A percentile compares a stretch with the other conserved stretches of the same genome.
These are phyloP conservation scores for Eutrema heterophyllum DNA, from an alignment of 345 rosid genomes.

Conservation along the genomic window DNA sequence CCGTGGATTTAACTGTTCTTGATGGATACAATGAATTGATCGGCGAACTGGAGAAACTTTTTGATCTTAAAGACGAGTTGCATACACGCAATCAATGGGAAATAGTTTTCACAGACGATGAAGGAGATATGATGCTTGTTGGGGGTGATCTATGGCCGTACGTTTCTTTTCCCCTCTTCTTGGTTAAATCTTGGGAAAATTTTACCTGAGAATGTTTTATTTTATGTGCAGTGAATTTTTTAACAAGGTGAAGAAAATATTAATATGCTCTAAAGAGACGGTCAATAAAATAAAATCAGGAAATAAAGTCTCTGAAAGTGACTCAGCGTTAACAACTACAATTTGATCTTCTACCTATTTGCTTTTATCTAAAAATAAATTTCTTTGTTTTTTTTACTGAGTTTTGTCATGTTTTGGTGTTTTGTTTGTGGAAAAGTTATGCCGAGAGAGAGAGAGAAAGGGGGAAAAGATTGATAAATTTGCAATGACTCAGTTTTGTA, in stretches of 20 bases:
- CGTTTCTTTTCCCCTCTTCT: background rate
- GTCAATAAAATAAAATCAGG: background rate
- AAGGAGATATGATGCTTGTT: slow-evolving; percentile 65
- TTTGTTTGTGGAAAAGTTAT: too few species aligned
- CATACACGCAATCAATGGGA: slow-evolving; percentile 42
- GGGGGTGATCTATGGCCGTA: slow-evolving; percentile 86
- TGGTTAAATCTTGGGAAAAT: background rate
- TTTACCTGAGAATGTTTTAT: background rate
- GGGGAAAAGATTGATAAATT: too few species aligned
- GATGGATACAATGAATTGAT: slow-evolving; percentile 27
- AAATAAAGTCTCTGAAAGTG: too few species aligned
- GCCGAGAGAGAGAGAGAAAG: too few species aligned
- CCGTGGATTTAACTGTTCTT: slow-evolving; percentile 53
- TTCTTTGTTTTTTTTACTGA: too few species aligned
- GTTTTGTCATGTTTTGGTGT: too few species aligned
- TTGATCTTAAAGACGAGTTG: slow-evolving; percentile 20
- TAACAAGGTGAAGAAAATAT: background rate
- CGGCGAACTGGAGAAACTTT: slow-evolving; percentile 11
- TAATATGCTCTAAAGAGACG: background rate
- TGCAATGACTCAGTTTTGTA: too few species aligned
- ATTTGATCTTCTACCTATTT: too few species aligned
- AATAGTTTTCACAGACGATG: slow-evolving; percentile 52
- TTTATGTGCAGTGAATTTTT: background rate
- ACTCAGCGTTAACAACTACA: too few species aligned
- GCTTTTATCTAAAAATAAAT: too few species aligned